Evolutionary conservation across 192 early-diverging fungal species (phyloP).

Genomic region (Mortierella antarctica): DNA sequence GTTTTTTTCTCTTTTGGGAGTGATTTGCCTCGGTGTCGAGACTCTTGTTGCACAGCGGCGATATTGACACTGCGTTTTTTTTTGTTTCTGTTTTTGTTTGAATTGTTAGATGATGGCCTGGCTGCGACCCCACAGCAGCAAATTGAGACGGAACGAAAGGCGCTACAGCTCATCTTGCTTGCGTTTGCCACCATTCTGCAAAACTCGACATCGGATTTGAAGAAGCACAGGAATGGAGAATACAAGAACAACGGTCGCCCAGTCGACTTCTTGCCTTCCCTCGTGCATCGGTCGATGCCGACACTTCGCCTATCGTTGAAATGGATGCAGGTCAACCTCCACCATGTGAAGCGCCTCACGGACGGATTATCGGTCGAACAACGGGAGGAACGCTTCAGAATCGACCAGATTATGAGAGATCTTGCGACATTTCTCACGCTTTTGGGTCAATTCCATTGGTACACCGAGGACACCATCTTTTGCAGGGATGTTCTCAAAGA

Average conservation of each 20-base stretch:
- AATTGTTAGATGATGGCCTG: conserved; percentile 23
- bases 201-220: conserved; percentile 24
- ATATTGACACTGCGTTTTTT: not conserved
- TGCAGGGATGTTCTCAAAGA: conserved; percentile 53
- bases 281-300: conserved; percentile 49
- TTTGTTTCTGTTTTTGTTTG: not conserved
- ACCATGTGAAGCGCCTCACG: conserved; percentile 47
- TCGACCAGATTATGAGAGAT: conserved; percentile 27
- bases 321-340: conserved; percentile 48
- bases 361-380: conserved; percentile 30
- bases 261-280: conserved; percentile 39
- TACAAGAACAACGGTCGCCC: conserved; percentile 39
- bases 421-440: conserved; percentile 26
- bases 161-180: conserved; percentile 35
- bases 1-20: not conserved
- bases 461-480: conserved; percentile 42
- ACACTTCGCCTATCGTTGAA: conserved; percentile 36
- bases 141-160: conserved; percentile 31
- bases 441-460: conserved; percentile 25
- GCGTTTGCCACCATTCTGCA: conserved; percentile 46
- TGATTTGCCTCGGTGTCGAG: not conserved
- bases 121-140: conserved; percentile 26
- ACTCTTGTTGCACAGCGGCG: not conserved
- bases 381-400: conserved; percentile 17
- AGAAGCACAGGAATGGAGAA: conserved; percentile 42